These are phyloP conservation scores for Candida cerambycidarum DNA, from an alignment of 805 yeast genomes.

Conservation along the genomic window DNA sequence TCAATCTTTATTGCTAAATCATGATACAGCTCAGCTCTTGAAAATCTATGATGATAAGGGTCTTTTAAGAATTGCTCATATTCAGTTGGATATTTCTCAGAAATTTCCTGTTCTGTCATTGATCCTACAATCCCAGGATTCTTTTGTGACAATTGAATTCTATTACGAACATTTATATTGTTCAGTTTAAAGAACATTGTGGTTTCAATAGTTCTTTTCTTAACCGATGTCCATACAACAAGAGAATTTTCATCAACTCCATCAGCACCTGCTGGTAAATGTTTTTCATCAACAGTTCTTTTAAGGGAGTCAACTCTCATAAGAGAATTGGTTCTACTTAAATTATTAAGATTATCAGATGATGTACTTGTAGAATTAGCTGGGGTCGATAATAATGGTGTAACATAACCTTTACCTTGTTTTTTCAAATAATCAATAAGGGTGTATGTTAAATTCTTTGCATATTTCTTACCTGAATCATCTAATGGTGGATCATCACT, in stretches of 20 bases:
- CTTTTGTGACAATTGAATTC: constrained; percentile 81
- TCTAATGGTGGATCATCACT: constrained; percentile 81
- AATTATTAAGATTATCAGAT: constrained; percentile 1
- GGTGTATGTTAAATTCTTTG: constrained; percentile 61
- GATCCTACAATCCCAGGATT: constrained; percentile 88
- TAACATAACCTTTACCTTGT: constrained; percentile 34
- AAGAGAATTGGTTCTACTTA: neutral
- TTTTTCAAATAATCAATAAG: constrained; percentile 40
- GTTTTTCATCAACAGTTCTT: constrained; percentile 32
- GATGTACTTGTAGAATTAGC: neutral
- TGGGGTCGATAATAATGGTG: constrained; percentile 5
- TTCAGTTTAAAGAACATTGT: constrained; percentile 57
- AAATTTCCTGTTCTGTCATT: constrained; percentile 59
- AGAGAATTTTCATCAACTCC: constrained; percentile 61
- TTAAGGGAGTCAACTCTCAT: constrained; percentile 4
- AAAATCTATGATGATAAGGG: constrained; percentile 90
- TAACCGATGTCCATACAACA: constrained; percentile 94
- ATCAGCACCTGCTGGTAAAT: constrained; percentile 51
- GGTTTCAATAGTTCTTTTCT: constrained; percentile 79
- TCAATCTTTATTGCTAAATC: constrained; percentile 94
- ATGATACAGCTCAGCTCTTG: constrained; percentile 93
- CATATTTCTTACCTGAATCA: constrained; percentile 67
- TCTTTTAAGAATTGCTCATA: constrained; percentile 63
- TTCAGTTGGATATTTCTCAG: constrained; percentile 64
- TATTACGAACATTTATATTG: constrained; percentile 66